A percentile compares a stretch with the other conserved stretches of the same genome.
Evolutionary conservation across 805 yeast genomes (phyloP).

Genomic region (Starmera dryadoides): DNA sequence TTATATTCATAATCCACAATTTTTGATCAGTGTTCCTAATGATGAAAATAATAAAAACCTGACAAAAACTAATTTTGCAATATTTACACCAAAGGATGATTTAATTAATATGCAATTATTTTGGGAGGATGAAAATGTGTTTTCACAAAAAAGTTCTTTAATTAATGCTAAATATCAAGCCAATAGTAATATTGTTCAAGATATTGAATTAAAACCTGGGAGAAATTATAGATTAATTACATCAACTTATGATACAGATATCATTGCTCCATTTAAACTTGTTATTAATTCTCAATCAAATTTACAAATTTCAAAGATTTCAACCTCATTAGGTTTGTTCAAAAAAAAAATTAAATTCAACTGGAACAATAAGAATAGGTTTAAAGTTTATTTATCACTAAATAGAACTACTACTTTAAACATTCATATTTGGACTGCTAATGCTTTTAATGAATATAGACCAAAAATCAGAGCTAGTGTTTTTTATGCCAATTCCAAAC

Average conservation of each 20-base stretch:
- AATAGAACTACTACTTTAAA: constrained; percentile 14
- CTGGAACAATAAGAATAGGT: constrained; percentile 36
- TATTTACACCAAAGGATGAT: constrained; percentile 19
- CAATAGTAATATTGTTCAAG: constrained; percentile 12
- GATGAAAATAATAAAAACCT: constrained; percentile 9
- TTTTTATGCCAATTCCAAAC: constrained; percentile 22
- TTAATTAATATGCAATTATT: constrained; percentile 38
- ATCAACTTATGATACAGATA: constrained; percentile 35
- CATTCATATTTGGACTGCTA: constrained; percentile 12
- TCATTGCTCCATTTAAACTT: constrained; percentile 25
- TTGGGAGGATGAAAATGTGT: constrained; percentile 27
- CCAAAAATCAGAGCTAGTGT: constrained; percentile 41
- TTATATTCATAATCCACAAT: constrained; percentile 52
- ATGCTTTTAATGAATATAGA: constrained; percentile 24
- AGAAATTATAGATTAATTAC: constrained; percentile 38
- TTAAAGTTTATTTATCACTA: constrained; percentile 23
- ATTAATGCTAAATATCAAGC: constrained; percentile 28
- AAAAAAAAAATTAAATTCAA: constrained; percentile 16
- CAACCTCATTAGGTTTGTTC: constrained; percentile 30
- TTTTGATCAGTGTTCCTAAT: constrained; percentile 24
- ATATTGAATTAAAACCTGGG: constrained; percentile 19
- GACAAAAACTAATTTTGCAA: constrained; percentile 8
- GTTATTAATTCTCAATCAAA: constrained; percentile 19
- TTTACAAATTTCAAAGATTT: constrained; percentile 11
- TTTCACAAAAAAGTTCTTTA: constrained; percentile 24